Base-by-base conservation (phyloP, 192 early-diverging fungal species). In the Paraglomus brasilianum region DNA sequence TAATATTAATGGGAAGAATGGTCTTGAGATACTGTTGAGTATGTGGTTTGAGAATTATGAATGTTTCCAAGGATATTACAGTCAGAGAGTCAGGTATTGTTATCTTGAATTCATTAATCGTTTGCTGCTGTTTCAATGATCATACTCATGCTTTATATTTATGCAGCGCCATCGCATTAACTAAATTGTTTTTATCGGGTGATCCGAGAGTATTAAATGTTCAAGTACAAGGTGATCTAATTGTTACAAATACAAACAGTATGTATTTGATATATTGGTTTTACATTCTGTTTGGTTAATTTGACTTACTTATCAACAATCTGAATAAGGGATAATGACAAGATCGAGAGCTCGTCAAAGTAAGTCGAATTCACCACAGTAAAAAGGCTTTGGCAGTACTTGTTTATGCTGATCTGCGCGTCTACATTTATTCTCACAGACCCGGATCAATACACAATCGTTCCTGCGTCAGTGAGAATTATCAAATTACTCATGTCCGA, bases 401-500 rank as follows among this genome's bases (percentile, higher is more conserved):
- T 4, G 10, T 62, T 36, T 48, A 49, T 72, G 17, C 44, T 30
- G 11, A 38, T 11, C 8, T 50, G 13, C 11, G 39, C 14, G 24
- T 72, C 6, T 21, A 4, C 4, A 5, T 9, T 36, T 38, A 17
- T 41, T 8, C 39, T 30, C 2, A 30, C 76, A 90, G 89, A 81
- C 41, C 89, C 94, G 21, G 91, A 93, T 41, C 86, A 92, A 53
- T 95, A 86, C 77, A 89, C 87, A 4, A 77, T 78, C 24, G 83
- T 95, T 19, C 88, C 92, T 17, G 89, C 93, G 40, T 78, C 88
- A 7, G 86, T 84, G 69, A 98, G 96, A 78, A 93, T 93, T 11
- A 74, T 96, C 58, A 93, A 92, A 76, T 79, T 98, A 6, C 76
- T 98, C 15, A 57, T 95, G 15, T 83, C 81, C n/a, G 94, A 98